Evolutionary conservation across 805 yeast genomes (phyloP), one percentile per base, ranked within the genome.

Genomic region (Candida vaughaniae): DNA sequence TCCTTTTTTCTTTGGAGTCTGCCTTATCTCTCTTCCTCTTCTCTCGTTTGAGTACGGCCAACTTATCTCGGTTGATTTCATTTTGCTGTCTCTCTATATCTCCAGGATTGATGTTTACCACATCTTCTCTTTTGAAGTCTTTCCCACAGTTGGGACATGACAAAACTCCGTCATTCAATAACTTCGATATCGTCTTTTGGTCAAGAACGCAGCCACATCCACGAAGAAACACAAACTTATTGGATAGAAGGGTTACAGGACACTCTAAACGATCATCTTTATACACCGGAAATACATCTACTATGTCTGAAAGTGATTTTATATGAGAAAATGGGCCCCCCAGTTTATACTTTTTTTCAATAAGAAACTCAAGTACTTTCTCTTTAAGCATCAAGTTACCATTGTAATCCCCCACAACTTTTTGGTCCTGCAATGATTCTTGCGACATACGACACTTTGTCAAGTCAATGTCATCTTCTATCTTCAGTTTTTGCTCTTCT

Each of bases 311-410:
- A 22, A 61, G 26, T 4, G 56, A 43, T 3, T 35, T 41, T 4
- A 61, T 52, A 37, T 58, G 64, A 5, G 47, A 35, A 14, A 52
- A 47, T 5, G 37, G 36, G 4, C 44, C 22, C 32, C 42, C 31
- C 19, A 36, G 17, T 43, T 48, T 38, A 14, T 49, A 49, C 16
- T 59, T 62, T 25, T 55, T 54, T 9, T 64, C 60, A 2, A 84
- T 45, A 4, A 88, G 52, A 52, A 71, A 67, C 48, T 82, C 82
- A 5, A 88, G 50, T 0, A 85, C 54, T 19, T 79, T 58, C 39
- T 79, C 85, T 43, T 84, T 85, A 45, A 81, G 76, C 56, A 72
- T 84, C 4, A 88, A 50, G 20, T 65, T 53, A 0, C 96, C 96
- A 33, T 62, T 62, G 52, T 68, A 80, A 56, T 88, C 95, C 22